These are phyloP conservation scores for Isabelozyma heimii DNA, from an alignment of 805 yeast species.

Conservation along the genomic window DNA sequence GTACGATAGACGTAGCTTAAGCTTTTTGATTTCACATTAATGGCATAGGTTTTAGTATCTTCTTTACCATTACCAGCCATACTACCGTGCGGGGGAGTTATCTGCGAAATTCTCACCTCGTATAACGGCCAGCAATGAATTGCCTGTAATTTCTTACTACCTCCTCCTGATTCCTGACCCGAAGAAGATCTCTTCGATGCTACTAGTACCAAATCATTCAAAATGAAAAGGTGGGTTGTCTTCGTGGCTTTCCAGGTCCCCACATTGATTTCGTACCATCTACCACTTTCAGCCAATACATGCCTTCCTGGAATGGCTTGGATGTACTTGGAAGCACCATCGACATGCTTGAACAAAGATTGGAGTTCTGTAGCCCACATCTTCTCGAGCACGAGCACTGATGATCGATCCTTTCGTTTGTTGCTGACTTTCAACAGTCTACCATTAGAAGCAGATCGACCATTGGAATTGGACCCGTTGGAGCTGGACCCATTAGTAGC, in stretches of 20 bases:
- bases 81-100: slow-evolving; percentile 20
- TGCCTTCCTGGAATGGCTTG: slow-evolving; percentile 80
- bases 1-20: slow-evolving; percentile 58
- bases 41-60: slow-evolving; percentile 30
- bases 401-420: slow-evolving; percentile 57
- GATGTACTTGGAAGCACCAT: slow-evolving; percentile 82
- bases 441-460: slow-evolving; percentile 9
- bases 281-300: slow-evolving; percentile 70
- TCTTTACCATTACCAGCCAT: slow-evolving; percentile 7
- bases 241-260: slow-evolving; percentile 81
- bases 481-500: not conserved
- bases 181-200: slow-evolving; percentile 54
- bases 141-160: slow-evolving; percentile 52
- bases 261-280: slow-evolving; percentile 84
- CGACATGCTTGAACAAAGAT: slow-evolving; percentile 74
- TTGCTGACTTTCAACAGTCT: not conserved
- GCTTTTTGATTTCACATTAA: slow-evolving; percentile 48
- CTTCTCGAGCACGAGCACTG: slow-evolving; percentile 69
- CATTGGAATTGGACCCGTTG: slow-evolving; percentile 4
- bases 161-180: slow-evolving; percentile 23
- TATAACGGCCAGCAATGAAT: slow-evolving; percentile 76
- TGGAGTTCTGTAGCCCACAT: slow-evolving; percentile 78
- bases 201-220: slow-evolving; percentile 74
- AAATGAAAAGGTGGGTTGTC: slow-evolving; percentile 69
- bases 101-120: slow-evolving; percentile 51